Base-by-base conservation (phyloP, 306 rosid genomes). In the Oxytropis ochrocephala region DNA sequence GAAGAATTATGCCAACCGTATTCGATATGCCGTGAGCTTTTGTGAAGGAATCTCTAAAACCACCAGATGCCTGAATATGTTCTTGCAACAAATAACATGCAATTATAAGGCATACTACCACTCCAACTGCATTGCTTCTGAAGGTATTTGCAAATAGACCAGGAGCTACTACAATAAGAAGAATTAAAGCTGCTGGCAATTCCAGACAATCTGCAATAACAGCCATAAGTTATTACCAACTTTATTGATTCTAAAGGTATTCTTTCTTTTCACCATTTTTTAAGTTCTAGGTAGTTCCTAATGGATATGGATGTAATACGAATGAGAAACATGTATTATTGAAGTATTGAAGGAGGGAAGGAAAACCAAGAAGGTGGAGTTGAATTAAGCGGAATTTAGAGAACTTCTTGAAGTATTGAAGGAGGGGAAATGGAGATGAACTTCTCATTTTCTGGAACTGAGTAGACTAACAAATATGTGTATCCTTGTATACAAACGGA, bases 11-110 rank as follows among this genome's bases (percentile, higher is more conserved):
- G 54, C 98, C 98, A 19, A 90, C 3, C 1, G 90, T 79, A 72
- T 93, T 93, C 3, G 97, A 88, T 13, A 87, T 11, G 42, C 97
- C 97, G 12, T 81, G 14, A 12, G 91, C 82, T 78, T 63, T 84
- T 6, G 96, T 83, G 91, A 93, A 93, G 9, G 97, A 87, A 61
- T 88, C 65, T 75, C 91, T 85, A 78, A 88, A 90, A 33, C 97
- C 98, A 33, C 97, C 98, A 11, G 96, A 84, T 21, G 97, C 97
- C 8, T 92, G 78, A 64, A 93, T 86, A 80, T 93, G 98, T 77
- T 90, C 98, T 82, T 93, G 98, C 68, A 93, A 75, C 83, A 93
- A 78, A 82, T 93, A 93, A 63, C 88, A 75, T 1, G 94, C 95
- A 55, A 93, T 90, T 61, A 11, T 14, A 7, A 93, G 85, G 63